Evolutionary conservation across 2,329 filamentous ascomycete genomes (phyloP).

Genomic region (Fusarium abutilonis): DNA sequence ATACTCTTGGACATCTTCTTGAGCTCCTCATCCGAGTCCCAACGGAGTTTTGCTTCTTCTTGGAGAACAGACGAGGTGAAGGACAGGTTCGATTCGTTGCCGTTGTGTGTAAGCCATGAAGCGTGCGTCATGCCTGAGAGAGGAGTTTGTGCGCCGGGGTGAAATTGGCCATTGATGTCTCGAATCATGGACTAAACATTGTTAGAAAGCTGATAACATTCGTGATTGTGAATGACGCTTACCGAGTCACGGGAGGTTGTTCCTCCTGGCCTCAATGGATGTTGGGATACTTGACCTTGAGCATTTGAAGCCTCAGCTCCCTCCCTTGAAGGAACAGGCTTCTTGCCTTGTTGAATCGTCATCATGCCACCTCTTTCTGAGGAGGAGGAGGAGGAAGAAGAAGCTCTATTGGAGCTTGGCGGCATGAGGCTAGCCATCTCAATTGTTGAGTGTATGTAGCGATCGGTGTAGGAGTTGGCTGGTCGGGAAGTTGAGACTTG

Average conservation of each 20-base stretch:
- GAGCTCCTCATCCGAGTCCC: constrained; percentile 54
- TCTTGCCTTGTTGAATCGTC: constrained; percentile 14
- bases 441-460: not conserved
- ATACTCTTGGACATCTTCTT: constrained; percentile 52
- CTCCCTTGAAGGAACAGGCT: not conserved
- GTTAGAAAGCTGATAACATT: not conserved
- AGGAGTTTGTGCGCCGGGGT: constrained; percentile 47
- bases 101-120: constrained; percentile 49
- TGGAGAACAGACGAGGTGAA: constrained; percentile 51
- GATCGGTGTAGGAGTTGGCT: not conserved
- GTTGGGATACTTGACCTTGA: constrained; percentile 19
- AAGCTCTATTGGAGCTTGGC: constrained; percentile 23
- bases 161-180: constrained; percentile 48
- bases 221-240: not conserved
- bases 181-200: constrained; percentile 47
- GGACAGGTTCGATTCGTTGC: constrained; percentile 49
- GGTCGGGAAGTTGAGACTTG: not conserved
- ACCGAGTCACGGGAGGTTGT: constrained; percentile 47
- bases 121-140: constrained; percentile 45
- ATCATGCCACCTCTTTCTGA: constrained; percentile 19
- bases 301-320: constrained; percentile 25
- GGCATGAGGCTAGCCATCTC: constrained; percentile 22
- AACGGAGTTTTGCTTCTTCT: constrained; percentile 53
- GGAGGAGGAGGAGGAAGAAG: constrained; percentile 35
- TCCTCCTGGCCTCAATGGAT: constrained; percentile 22